Percentiles rank a stretch among this genome's conserved stretches.
Conservation (phyloP, 176 grass and related monocot genomes). For the Phoenix dactylifera region DNA sequence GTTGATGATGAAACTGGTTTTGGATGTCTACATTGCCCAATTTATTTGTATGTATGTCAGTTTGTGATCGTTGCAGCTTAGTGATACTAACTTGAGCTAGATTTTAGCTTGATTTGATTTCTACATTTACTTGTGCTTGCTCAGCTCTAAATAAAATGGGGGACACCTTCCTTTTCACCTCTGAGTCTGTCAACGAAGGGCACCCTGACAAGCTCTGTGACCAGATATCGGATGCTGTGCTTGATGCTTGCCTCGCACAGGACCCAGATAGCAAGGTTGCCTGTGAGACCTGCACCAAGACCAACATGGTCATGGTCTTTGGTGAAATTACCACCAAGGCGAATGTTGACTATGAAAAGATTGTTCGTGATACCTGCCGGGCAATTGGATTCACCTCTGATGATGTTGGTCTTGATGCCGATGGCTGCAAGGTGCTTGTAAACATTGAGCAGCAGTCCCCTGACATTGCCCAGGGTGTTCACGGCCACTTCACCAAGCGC, state of each 20-base stretch:
- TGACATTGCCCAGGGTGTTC: conserved; percentile 37
- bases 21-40: no score
- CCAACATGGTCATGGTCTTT: conserved; percentile 50
- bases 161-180: conserved; percentile 52
- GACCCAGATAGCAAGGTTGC: conserved; percentile 48
- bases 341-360: conserved; percentile 42
- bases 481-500: conserved; percentile 41
- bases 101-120: no score
- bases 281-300: conserved; percentile 52
- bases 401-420: conserved; percentile 46
- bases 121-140: no score
- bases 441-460: conserved; percentile 53
- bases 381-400: conserved; percentile 38
- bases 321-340: conserved; percentile 52
- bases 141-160: no score
- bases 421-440: conserved; percentile 44
- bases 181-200: conserved; percentile 44
- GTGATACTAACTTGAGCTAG: no score
- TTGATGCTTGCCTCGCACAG: conserved; percentile 42
- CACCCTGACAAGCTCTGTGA: conserved; percentile 53
- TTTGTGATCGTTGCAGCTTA: no score
- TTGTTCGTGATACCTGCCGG: conserved; percentile 46
- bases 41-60: no score
- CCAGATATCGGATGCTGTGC: conserved; percentile 42
- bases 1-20: no score